These are phyloP conservation scores for Salix caprea DNA, from an alignment of 345 rosid species.

Conservation along the genomic window DNA sequence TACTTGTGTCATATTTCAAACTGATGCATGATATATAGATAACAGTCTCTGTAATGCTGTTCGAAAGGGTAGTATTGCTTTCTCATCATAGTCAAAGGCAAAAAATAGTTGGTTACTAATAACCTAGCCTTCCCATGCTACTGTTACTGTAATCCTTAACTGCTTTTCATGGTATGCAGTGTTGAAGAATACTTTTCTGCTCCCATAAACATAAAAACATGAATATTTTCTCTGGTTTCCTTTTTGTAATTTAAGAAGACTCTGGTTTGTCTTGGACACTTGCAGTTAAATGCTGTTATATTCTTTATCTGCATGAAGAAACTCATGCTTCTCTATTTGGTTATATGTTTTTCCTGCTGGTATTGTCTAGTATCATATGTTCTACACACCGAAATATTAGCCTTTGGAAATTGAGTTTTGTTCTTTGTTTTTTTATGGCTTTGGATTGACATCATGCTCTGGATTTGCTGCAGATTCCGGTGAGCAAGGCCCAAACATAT, in stretches of 20 bases:
- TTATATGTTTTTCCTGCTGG: background rate
- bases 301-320: background rate
- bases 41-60: background rate
- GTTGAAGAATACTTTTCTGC: background rate
- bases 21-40: background rate
- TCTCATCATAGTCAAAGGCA: background rate
- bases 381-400: background rate
- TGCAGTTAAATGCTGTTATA: background rate
- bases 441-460: background rate
- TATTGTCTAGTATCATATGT: background rate
- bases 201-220: background rate
- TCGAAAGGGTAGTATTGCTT: background rate
- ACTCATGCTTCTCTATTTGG: background rate
- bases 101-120: background rate
- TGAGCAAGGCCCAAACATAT: conserved; percentile 74
- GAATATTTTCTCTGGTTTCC: background rate
- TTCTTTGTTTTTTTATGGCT: background rate
- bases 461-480: conserved; percentile 76
- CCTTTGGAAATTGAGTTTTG: background rate
- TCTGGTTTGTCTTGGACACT: background rate
- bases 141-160: background rate
- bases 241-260: background rate
- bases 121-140: background rate
- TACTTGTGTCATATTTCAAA: too few species aligned
- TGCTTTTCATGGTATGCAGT: background rate